Conservation (phyloP, 2,329 filamentous ascomycete genomes). For the Tothia fuscella region DNA sequence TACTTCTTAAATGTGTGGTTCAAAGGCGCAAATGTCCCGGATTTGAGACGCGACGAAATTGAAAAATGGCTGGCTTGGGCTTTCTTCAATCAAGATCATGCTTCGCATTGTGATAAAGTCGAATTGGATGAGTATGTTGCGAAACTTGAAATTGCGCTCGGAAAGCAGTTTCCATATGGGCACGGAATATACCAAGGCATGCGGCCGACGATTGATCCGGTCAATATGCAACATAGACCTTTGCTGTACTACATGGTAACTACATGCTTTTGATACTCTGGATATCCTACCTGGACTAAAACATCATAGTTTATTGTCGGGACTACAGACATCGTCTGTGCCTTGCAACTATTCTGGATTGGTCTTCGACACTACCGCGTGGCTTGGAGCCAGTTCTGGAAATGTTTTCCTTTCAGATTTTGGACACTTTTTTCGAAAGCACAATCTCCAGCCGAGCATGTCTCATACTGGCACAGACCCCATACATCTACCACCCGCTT, state of each 20-base stretch:
- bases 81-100: constrained; percentile 44
- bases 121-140: constrained; percentile 44
- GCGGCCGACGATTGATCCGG: constrained; percentile 53
- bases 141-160: constrained; percentile 42
- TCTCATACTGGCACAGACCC: constrained; percentile 56
- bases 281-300: too few relatives aligned
- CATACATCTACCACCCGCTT: constrained; percentile 46
- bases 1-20: constrained; percentile 55
- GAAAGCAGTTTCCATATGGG: constrained; percentile 40
- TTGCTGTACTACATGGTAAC: constrained; percentile 52
- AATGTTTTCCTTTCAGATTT: constrained; percentile 48
- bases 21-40: constrained; percentile 42
- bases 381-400: constrained; percentile 29
- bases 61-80: constrained; percentile 57
- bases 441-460: constrained; percentile 35
- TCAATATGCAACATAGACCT: constrained; percentile 49
- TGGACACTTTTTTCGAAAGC: constrained; percentile 35
- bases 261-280: too few relatives aligned
- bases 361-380: constrained; percentile 41
- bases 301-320: too few relatives aligned
- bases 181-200: constrained; percentile 44
- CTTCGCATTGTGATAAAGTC: constrained; percentile 32
- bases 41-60: constrained; percentile 54
- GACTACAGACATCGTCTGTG: too few relatives aligned
- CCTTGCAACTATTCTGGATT: too few relatives aligned